Evolutionary conservation across 371 early-diverging fungal genomes (phyloP), one percentile per base, ranked within the genome.

Genomic region (Mortierella sp.): DNA sequence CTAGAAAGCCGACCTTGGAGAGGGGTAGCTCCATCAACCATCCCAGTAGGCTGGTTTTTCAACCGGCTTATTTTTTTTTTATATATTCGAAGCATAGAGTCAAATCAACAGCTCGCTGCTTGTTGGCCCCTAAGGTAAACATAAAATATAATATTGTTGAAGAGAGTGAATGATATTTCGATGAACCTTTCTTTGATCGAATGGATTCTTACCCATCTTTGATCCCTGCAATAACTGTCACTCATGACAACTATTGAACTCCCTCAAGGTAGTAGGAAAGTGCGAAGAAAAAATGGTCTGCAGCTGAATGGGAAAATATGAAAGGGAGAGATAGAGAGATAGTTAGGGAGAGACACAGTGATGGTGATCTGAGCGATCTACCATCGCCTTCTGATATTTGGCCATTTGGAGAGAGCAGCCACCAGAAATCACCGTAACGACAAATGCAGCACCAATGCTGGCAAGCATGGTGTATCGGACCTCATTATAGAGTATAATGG

Each of bases 161-260:
- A 40, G 40, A 1, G 16, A 5, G 14, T 28, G 24, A 30, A 16
- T 26, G n/a, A 39, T 32, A 61, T 22, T 47, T 12, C 24, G 39
- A 16, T 30, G 9, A 62, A 9, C 28, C 11, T 8, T n/a, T n/a
- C 9, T 5, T 37, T 16, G 26, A 35, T 26, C 43, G 16, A n/a
- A 35, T 12, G 6, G 10, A 60, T 20, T 26, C 68, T 62, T 68
- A 77, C 77, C 77, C 77, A 77, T 58, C 77, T 72, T 32, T 37
- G 65, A 37, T 68, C 68, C 32, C 55, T 51, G 65, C 77, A 77
- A 57, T 72, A 77, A 4, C 52, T 55, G 4, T 55, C 30, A 60
- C 75, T 75, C 75, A 75, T 75, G 45, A n/a, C 22, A 12, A 32
- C n/a, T 20, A 6, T 60, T 18, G 1, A 58, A 32, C 32, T 11